Conservation (phyloP, 2,329 filamentous ascomycete genomes). For the Coniochaeta sp. region DNA sequence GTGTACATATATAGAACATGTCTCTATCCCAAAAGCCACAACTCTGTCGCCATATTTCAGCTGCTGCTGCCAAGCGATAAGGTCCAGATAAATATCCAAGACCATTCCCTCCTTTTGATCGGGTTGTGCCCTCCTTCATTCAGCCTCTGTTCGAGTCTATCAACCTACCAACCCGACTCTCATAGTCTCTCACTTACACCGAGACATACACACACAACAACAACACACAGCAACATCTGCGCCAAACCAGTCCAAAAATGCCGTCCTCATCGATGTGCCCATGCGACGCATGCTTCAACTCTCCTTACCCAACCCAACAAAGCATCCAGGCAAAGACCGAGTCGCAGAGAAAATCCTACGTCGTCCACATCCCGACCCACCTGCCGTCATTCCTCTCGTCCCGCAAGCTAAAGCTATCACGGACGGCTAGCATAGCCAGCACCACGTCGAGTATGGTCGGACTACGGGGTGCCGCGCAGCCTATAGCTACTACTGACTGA, state of each 20-base stretch:
- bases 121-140: neutral
- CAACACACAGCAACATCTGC: neutral
- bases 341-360: neutral
- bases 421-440: neutral
- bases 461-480: neutral
- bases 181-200: neutral
- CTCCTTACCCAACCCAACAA: neutral
- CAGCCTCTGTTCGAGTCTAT: neutral
- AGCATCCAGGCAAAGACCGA: neutral
- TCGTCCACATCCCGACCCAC: neutral
- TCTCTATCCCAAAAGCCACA: neutral
- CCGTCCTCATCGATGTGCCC: neutral
- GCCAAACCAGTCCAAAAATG: neutral
- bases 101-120: neutral
- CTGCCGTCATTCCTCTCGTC: neutral
- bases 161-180: neutral
- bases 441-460: neutral
- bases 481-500: neutral
- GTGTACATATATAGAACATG: neutral
- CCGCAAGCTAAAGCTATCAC: neutral
- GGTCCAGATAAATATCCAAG: neutral
- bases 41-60: neutral
- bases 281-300: neutral
- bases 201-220: neutral
- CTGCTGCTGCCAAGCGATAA: neutral